phyloP scores from a whole-genome alignment of 2,329 filamentous ascomycete genomes.

The Paraconiothyrium sp. region DNA sequence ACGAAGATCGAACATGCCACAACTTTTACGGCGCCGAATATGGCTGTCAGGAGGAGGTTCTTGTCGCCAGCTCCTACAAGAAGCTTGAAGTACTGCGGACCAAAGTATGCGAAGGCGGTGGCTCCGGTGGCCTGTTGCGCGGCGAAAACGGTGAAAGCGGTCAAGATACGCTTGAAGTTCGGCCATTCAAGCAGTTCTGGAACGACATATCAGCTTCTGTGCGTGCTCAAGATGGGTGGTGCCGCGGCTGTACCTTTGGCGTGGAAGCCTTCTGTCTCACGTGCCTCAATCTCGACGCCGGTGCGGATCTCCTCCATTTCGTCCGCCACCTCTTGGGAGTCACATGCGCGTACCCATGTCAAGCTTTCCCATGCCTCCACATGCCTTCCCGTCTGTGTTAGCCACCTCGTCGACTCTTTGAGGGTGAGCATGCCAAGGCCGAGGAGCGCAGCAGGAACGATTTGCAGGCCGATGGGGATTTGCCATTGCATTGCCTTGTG shows the following conservation, averaged over 20 bases:
- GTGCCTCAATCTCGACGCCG: constrained; percentile 58
- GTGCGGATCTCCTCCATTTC: constrained; percentile 63
- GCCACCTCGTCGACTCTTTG: constrained; percentile 68
- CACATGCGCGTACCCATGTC: constrained; percentile 61
- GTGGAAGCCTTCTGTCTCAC: constrained; percentile 56
- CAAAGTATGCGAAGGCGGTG: constrained; percentile 65
- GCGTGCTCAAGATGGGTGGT: not conserved
- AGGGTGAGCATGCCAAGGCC: constrained; percentile 41
- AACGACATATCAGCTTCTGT: not conserved
- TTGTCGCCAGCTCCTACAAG: constrained; percentile 54
- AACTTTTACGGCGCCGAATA: constrained; percentile 65
- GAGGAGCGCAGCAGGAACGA: constrained; percentile 42
- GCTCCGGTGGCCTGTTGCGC: constrained; percentile 63
- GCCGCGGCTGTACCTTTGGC: constrained; percentile 28
- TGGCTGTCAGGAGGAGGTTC: constrained; percentile 61
- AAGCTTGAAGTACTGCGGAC: constrained; percentile 64
- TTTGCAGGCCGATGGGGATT: constrained; percentile 60
- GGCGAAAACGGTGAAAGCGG: constrained; percentile 57
- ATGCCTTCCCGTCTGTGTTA: constrained; percentile 70
- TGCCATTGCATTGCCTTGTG: constrained; percentile 61
- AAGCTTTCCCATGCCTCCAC: constrained; percentile 66
- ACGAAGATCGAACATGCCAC: constrained; percentile 61
- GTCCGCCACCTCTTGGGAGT: constrained; percentile 44
- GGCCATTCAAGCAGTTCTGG: constrained; percentile 37
- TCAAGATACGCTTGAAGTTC: constrained; percentile 41